A percentile compares a stretch with the other conserved stretches of the same genome.
Evolutionary conservation across 768 basidiomycete species (phyloP).

Genomic region (Russula ochroleuca): DNA sequence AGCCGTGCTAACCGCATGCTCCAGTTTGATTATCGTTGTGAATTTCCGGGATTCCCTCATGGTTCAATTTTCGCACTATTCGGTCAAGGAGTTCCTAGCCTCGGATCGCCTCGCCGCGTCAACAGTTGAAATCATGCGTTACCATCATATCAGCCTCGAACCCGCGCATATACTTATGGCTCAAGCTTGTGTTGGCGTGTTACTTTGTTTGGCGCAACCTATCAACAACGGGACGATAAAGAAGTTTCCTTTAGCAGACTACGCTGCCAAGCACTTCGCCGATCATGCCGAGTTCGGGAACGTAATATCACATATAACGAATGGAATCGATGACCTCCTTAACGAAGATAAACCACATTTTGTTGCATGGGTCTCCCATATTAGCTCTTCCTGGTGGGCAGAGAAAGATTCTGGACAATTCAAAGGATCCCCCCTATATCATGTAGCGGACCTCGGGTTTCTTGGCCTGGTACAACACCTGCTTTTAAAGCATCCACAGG

Average conservation of each 20-base stretch:
- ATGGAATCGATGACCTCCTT: background rate
- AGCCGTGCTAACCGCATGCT: background rate
- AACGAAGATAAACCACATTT: background rate
- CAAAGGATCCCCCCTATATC: background rate
- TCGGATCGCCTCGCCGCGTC: slow-evolving; percentile 1
- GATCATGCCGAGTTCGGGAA: background rate
- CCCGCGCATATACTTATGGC: slow-evolving; percentile 1
- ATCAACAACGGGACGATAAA: background rate
- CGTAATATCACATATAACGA: background rate
- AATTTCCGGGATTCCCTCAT: background rate
- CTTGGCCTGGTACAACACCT: background rate
- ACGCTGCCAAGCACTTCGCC: background rate
- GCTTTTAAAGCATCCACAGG: background rate
- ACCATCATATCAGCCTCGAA: background rate
- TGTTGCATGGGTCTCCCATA: background rate
- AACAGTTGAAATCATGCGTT: background rate
- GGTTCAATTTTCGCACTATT: background rate
- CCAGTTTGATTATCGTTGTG: background rate
- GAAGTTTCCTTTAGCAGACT: background rate
- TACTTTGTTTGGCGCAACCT: background rate
- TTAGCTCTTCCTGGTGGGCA: slow-evolving; percentile 2
- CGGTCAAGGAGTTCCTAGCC: background rate
- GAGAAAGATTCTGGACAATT: background rate
- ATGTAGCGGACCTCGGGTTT: background rate
- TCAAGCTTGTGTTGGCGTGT: background rate